A percentile compares a stretch with the other conserved stretches of the same genome.
These are phyloP conservation scores for Suhomyces bolitotheri DNA, from an alignment of 1,139 yeast genomes.

Conservation along the genomic window DNA sequence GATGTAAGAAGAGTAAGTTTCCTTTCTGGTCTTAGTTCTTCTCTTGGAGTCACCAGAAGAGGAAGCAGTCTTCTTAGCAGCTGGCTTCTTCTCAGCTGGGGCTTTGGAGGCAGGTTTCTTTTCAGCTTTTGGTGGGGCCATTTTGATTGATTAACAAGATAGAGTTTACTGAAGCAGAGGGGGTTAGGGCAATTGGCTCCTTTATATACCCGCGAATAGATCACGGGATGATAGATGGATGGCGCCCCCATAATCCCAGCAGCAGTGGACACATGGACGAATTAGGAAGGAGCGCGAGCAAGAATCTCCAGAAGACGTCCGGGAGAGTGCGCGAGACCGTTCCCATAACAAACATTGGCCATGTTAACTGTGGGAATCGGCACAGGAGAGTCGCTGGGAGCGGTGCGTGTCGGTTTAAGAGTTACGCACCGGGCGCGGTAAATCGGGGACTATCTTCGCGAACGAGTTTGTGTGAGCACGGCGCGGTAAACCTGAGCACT, in stretches of 20 bases:
- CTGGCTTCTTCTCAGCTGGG: conserved; percentile 96
- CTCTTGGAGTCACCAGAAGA: conserved; percentile 76
- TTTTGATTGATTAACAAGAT: conserved; percentile 33
- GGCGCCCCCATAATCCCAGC: conserved; percentile 1
- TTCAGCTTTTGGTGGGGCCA: conserved; percentile 94
- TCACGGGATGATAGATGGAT: conserved; percentile 3
- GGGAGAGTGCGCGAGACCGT: conserved; percentile 7
- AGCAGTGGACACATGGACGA: neutral
- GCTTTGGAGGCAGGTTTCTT: conserved; percentile 99
- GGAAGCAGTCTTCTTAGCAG: conserved; percentile 87
- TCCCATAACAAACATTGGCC: conserved; percentile 3
- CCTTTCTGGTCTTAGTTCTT: conserved; percentile 97
- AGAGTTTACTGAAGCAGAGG: conserved; percentile 4
- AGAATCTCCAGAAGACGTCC: conserved; percentile 3
- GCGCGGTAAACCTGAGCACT: conserved; percentile 8
- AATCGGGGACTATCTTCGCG: conserved; percentile 7
- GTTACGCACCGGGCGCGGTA: conserved; percentile 12
- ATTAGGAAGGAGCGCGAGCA: conserved; percentile 9
- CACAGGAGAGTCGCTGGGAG: neutral
- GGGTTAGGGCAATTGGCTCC: conserved; percentile 6
- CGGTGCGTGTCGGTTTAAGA: conserved; percentile 5
- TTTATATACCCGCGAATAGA: conserved; percentile 10
- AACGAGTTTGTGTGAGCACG: conserved; percentile 9
- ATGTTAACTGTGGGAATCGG: conserved; percentile 1
- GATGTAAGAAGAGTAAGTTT: conserved; percentile 97